Evolutionary conservation across 352 stramenopile genomes (phyloP).

Genomic region (Phytophthora cactorum): DNA sequence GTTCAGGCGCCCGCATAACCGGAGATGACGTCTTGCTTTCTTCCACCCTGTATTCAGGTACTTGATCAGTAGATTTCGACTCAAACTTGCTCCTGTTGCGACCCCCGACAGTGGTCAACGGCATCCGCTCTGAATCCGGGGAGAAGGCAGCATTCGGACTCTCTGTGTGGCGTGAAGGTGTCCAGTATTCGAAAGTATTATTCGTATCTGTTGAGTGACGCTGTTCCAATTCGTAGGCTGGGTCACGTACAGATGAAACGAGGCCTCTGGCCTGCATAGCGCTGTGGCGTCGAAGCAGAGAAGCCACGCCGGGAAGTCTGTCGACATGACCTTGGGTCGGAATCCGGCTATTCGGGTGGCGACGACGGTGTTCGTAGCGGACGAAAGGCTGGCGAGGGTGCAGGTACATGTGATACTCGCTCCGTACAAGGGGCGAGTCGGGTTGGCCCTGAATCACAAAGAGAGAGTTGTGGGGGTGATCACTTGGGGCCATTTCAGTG

Average conservation of each 20-base stretch:
- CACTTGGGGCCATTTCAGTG: constrained; percentile 27
- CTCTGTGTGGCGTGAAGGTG: constrained; percentile 15
- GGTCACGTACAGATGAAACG: neutral
- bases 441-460: neutral
- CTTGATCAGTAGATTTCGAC: constrained; percentile 6
- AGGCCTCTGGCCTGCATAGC: constrained; percentile 12
- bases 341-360: constrained; percentile 2
- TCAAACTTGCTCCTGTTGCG: neutral
- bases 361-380: constrained; percentile 11
- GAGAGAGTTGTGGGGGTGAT: neutral
- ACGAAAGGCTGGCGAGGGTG: constrained; percentile 24
- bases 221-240: constrained; percentile 2
- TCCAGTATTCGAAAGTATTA: constrained; percentile 18
- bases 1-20: constrained; percentile 12
- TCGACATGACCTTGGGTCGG: constrained; percentile 18
- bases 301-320: constrained; percentile 34
- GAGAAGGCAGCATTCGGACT: neutral
- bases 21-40: constrained; percentile 9
- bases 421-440: constrained; percentile 13
- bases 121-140: constrained; percentile 13
- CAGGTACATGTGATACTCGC: constrained; percentile 17
- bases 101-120: constrained; percentile 13
- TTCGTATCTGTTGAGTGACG: neutral
- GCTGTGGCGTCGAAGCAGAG: constrained; percentile 28
- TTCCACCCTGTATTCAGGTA: neutral